Conservation (phyloP, 495 filamentous ascomycete genomes). For the Bryoglossum gracile region DNA sequence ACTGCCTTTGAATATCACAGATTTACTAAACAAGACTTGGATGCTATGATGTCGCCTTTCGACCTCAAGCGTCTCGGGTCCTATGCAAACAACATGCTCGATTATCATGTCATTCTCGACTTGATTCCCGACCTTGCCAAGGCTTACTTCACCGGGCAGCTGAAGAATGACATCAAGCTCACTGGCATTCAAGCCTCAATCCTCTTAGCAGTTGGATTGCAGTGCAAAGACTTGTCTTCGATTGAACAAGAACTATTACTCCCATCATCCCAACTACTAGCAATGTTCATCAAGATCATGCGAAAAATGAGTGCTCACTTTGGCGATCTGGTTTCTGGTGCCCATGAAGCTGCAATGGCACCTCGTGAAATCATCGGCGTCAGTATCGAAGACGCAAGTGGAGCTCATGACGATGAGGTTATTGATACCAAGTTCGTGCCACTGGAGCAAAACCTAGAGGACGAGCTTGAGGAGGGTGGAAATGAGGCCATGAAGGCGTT, state of each 20-base stretch:
- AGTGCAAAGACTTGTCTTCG: constrained; percentile 75
- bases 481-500: constrained; percentile 64
- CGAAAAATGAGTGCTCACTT: constrained; percentile 78
- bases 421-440: constrained; percentile 58
- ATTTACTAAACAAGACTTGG: constrained; percentile 66
- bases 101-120: constrained; percentile 96
- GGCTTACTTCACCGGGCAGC: constrained; percentile 73
- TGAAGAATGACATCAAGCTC: constrained; percentile 58
- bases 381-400: constrained; percentile 45
- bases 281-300: constrained; percentile 95
- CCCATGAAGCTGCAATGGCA: constrained; percentile 65
- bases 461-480: constrained; percentile 79
- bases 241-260: constrained; percentile 74
- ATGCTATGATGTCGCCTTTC: constrained; percentile 73
- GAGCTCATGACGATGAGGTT: constrained; percentile 52
- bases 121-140: constrained; percentile 74
- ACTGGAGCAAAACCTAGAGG: constrained; percentile 64
- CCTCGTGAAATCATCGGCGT: constrained; percentile 45
- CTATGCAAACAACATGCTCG: constrained; percentile 93
- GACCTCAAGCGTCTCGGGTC: constrained; percentile 91
- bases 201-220: constrained; percentile 80
- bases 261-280: constrained; percentile 71
- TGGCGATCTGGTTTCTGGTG: constrained; percentile 62
- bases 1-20: constrained; percentile 37
- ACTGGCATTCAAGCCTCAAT: constrained; percentile 77